These are phyloP conservation scores for Celoporthe dispersa DNA, from an alignment of 2,329 filamentous ascomycete genomes.

Conservation along the genomic window DNA sequence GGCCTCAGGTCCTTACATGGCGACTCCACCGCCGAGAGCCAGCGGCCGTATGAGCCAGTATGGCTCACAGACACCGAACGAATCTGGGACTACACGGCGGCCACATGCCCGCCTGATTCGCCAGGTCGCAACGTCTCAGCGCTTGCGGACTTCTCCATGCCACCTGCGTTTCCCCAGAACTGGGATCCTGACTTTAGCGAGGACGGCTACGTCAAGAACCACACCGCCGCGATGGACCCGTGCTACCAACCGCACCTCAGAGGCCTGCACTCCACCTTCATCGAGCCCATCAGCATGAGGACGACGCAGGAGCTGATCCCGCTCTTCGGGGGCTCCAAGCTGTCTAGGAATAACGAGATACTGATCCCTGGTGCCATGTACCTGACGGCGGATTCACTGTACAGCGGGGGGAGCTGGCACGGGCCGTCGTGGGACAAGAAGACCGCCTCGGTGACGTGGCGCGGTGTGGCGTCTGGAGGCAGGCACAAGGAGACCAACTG, in stretches of 20 bases:
- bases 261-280: constrained; percentile 56
- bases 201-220: constrained; percentile 58
- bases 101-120: constrained; percentile 61
- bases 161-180: constrained; percentile 30
- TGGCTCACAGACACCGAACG: constrained; percentile 52
- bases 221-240: constrained; percentile 57
- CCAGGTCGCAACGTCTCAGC: constrained; percentile 47
- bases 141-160: constrained; percentile 41
- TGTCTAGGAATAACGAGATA: constrained; percentile 64
- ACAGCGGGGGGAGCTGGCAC: constrained; percentile 58
- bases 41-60: constrained; percentile 46
- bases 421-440: constrained; percentile 65
- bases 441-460: constrained; percentile 61
- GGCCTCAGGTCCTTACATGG: constrained; percentile 45
- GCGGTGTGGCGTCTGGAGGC: constrained; percentile 67
- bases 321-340: constrained; percentile 63
- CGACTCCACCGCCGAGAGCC: constrained; percentile 32
- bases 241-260: constrained; percentile 57
- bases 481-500: constrained; percentile 59
- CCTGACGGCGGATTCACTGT: constrained; percentile 58
- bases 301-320: constrained; percentile 59
- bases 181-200: constrained; percentile 38
- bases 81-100: constrained; percentile 64
- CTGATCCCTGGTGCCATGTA: constrained; percentile 67
- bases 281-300: constrained; percentile 53